Evolutionary conservation across 768 basidiomycete genomes (phyloP).

Genomic region (Tricholoma sp.): DNA sequence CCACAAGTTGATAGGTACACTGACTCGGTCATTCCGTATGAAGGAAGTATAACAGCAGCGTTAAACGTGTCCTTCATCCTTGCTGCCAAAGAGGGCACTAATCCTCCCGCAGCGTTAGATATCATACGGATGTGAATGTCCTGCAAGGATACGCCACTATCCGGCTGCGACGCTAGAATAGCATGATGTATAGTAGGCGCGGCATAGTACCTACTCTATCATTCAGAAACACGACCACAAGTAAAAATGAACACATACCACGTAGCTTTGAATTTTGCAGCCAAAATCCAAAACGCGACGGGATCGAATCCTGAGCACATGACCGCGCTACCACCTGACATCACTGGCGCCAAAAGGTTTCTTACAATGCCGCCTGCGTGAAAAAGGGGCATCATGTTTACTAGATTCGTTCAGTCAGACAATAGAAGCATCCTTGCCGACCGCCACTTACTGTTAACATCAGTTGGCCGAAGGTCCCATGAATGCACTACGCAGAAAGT

Average conservation of each 20-base stretch:
- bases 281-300: constrained; percentile 42
- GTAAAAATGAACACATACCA: constrained; percentile 35
- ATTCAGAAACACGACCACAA: constrained; percentile 1
- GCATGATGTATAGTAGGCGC: constrained; percentile 48
- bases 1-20: too few species aligned
- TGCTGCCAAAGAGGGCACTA: constrained; percentile 47
- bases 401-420: constrained; percentile 15
- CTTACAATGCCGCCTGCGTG: constrained; percentile 58
- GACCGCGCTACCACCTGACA: constrained; percentile 50
- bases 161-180: constrained; percentile 36
- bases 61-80: constrained; percentile 41
- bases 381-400: constrained; percentile 53
- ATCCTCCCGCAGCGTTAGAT: constrained; percentile 47
- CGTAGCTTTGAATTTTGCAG: constrained; percentile 33
- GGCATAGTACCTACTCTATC: constrained; percentile 39
- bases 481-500: constrained; percentile 39
- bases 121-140: constrained; percentile 41
- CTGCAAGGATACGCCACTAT: constrained; percentile 22
- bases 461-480: constrained; percentile 32
- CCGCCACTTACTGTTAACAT: constrained; percentile 40
- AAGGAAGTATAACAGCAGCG: constrained; percentile 47
- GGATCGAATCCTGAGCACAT: constrained; percentile 53
- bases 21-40: constrained; percentile 43
- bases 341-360: constrained; percentile 51
- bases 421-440: not conserved